Evolutionary conservation across 2,329 filamentous ascomycete species (phyloP).

Genomic region (Trichoderma sp.): DNA sequence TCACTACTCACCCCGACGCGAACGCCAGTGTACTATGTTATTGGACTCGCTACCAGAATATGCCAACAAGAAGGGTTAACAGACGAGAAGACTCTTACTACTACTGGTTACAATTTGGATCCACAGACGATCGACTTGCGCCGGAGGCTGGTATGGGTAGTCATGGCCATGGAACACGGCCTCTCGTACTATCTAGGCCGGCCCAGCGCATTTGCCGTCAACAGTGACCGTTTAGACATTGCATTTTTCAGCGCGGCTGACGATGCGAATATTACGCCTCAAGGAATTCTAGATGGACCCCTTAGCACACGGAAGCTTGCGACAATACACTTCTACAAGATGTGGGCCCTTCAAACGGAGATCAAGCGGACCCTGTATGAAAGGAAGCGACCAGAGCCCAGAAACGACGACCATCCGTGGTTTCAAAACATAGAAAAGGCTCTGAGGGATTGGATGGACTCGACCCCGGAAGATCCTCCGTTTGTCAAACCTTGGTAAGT

Average conservation of each 20-base stretch:
- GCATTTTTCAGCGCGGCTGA: slow-evolving; percentile 81
- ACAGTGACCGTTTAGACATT: slow-evolving; percentile 81
- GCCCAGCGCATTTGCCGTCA: slow-evolving; percentile 81
- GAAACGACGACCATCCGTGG: slow-evolving; percentile 83
- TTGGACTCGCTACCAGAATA: slow-evolving; percentile 84
- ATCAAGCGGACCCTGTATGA: slow-evolving; percentile 86
- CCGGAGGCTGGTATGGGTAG: slow-evolving; percentile 83
- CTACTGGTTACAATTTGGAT: slow-evolving; percentile 64
- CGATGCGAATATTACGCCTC: slow-evolving; percentile 78
- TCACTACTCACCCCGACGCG: slow-evolving; percentile 89
- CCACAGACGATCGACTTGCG: slow-evolving; percentile 85
- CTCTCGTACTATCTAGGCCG: slow-evolving; percentile 86
- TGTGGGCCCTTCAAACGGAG: slow-evolving; percentile 85
- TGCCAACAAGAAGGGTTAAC: slow-evolving; percentile 86
- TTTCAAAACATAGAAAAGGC: slow-evolving; percentile 79
- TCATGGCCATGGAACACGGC: slow-evolving; percentile 85
- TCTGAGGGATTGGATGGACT: slow-evolving; percentile 77
- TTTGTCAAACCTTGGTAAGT: slow-evolving; percentile 82
- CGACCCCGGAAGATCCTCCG: slow-evolving; percentile 68
- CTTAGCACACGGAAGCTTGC: slow-evolving; percentile 82
- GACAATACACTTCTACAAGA: slow-evolving; percentile 90
- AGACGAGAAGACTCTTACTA: slow-evolving; percentile 81
- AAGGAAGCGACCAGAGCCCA: slow-evolving; percentile 75
- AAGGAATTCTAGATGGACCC: slow-evolving; percentile 73
- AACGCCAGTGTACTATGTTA: slow-evolving; percentile 90